Percentiles rank a stretch among this genome's conserved stretches.
These are phyloP conservation scores for Coemansia sp. DNA, from an alignment of 192 early-diverging fungal genomes.

Conservation along the genomic window DNA sequence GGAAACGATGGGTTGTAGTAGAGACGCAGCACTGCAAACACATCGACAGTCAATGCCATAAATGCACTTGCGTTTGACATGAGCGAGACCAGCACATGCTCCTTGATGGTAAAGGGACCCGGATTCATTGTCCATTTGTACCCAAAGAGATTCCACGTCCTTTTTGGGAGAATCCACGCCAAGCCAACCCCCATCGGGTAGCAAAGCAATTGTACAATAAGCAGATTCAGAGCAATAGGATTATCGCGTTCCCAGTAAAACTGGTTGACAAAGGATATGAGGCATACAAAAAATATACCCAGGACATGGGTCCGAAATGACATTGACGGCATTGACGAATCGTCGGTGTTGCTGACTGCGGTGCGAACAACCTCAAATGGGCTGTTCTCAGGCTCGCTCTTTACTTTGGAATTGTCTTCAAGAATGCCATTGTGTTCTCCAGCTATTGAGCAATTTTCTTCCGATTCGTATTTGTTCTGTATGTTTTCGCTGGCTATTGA, in stretches of 20 bases:
- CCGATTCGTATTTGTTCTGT: background rate
- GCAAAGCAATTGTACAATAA: slow-evolving; percentile 72
- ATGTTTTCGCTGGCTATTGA: slow-evolving; percentile 20
- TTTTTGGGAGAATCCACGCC: slow-evolving; percentile 63
- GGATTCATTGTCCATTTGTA: slow-evolving; percentile 69
- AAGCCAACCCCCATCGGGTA: slow-evolving; percentile 74
- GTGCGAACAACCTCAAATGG: slow-evolving; percentile 75
- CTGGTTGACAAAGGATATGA: slow-evolving; percentile 72
- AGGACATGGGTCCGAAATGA: slow-evolving; percentile 75
- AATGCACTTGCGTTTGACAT: slow-evolving; percentile 74
- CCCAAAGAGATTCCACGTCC: slow-evolving; percentile 54
- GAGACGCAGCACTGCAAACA: slow-evolving; percentile 65
- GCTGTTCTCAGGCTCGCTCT: slow-evolving; percentile 29
- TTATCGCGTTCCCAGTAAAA: slow-evolving; percentile 88
- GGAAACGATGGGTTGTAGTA: slow-evolving; percentile 72
- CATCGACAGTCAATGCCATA: slow-evolving; percentile 73
- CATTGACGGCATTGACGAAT: slow-evolving; percentile 62
- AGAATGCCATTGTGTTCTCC: slow-evolving; percentile 2
- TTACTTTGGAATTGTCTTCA: background rate
- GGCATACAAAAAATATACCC: slow-evolving; percentile 65
- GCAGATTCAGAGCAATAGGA: slow-evolving; percentile 67
- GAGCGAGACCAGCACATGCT: slow-evolving; percentile 82
- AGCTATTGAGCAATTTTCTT: slow-evolving; percentile 1
- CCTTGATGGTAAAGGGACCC: slow-evolving; percentile 87
- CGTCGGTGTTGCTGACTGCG: slow-evolving; percentile 66